phyloP scores from a whole-genome alignment of 2,329 filamentous ascomycete genomes.

The Fusarium sp. region DNA sequence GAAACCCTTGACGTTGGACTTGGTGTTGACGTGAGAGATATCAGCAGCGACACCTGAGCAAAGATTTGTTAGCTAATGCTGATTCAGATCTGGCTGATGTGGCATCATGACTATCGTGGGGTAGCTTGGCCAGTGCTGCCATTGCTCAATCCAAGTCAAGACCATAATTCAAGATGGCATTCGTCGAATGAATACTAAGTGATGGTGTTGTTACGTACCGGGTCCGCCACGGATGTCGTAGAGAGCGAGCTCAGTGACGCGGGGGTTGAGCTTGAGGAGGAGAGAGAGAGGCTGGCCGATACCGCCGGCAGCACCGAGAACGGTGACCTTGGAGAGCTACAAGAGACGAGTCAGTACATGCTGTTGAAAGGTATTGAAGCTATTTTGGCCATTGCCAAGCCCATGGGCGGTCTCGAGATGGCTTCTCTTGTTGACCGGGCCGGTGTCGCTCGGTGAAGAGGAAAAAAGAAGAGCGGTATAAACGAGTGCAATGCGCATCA shows the following conservation, averaged over 20 bases:
- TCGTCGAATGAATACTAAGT: neutral
- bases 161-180: slow-evolving; percentile 18
- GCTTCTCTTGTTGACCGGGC: slow-evolving; percentile 25
- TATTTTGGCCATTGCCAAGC: neutral
- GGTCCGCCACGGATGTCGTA: slow-evolving; percentile 97
- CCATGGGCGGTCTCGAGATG: neutral
- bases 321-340: slow-evolving; percentile 96
- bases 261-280: slow-evolving; percentile 98
- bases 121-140: slow-evolving; percentile 1
- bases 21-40: slow-evolving; percentile 99
- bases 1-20: slow-evolving; percentile 93
- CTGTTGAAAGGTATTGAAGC: neutral
- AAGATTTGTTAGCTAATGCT: slow-evolving; percentile 40
- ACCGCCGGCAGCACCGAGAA: slow-evolving; percentile 96
- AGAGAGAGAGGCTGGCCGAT: slow-evolving; percentile 99
- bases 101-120: slow-evolving; percentile 29
- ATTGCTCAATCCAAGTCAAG: slow-evolving; percentile 1
- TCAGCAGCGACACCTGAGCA: slow-evolving; percentile 92
- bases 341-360: slow-evolving; percentile 41
- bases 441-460: slow-evolving; percentile 42
- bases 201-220: slow-evolving; percentile 71
- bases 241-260: slow-evolving; percentile 92
- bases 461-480: slow-evolving; percentile 24
- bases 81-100: slow-evolving; percentile 29
- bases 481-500: slow-evolving; percentile 18